phyloP scores from a whole-genome alignment of 202 grass and related monocot species.

The Saccharum hybrid region DNA sequence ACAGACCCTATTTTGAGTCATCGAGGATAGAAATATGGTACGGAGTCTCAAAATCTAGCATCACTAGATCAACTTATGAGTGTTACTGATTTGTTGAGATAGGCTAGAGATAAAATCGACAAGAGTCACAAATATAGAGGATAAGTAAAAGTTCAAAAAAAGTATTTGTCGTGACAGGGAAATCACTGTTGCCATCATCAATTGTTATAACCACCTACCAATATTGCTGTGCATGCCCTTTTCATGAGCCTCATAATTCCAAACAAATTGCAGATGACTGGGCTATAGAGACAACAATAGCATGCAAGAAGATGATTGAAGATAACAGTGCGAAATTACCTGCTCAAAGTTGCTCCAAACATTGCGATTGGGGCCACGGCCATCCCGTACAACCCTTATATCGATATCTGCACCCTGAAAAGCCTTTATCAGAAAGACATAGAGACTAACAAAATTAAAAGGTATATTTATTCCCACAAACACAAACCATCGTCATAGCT shows the following conservation, averaged over 20 bases:
- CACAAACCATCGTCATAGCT: slow-evolving; percentile 95
- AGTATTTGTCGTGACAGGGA: not conserved
- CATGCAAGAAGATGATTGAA: not conserved
- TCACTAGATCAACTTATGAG: not conserved
- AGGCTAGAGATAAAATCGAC: not conserved
- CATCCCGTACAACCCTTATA: slow-evolving; percentile 96
- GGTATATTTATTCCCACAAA: not conserved
- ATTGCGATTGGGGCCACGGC: slow-evolving; percentile 91
- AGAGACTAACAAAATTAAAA: slow-evolving; percentile 6
- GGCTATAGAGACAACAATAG: not conserved
- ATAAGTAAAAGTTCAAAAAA: not conserved
- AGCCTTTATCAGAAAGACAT: slow-evolving; percentile 39
- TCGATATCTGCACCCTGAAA: slow-evolving; percentile 99
- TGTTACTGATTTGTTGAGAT: not conserved
- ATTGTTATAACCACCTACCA: not conserved
- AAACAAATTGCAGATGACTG: not conserved
- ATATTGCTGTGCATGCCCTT: not conserved
- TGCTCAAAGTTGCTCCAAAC: slow-evolving; percentile 98
- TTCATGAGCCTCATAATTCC: not conserved
- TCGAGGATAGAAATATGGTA: not conserved
- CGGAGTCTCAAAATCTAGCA: not conserved
- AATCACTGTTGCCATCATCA: not conserved
- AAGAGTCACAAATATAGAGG: not conserved
- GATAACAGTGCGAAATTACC: slow-evolving; percentile 44
- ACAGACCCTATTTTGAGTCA: not conserved